Evolutionary conservation across 805 yeast genomes (phyloP), one percentile per base, ranked within the genome.

Genomic region (Yarrowia sp.): DNA sequence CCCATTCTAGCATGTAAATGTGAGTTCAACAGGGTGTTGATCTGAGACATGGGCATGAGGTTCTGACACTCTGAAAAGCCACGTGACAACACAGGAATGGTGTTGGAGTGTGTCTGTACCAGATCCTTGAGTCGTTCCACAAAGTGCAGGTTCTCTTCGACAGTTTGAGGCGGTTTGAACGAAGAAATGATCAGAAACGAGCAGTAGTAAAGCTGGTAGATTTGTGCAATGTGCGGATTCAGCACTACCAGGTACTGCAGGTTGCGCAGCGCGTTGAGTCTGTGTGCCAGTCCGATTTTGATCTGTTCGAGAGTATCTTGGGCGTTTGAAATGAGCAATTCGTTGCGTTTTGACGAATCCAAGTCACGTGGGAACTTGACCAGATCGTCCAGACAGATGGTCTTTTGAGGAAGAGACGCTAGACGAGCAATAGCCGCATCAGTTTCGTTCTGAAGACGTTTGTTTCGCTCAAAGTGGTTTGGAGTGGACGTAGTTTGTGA

Each of bases 1-100:
- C 92, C 83, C 45, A 93, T 92, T 67, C 98, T 81, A 69, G 92
- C 97, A 65, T 83, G 80, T 70, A 93, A 79, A 76, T 93, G 98
- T 10, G 80, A 76, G 71, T 90, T 90, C 68, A 93, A 78, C 69
- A 92, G 89, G 3, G 73, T 71, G 64, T 87, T 84, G 45, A 89
- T 83, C 32, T 83, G 78, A 8, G 78, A 79, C 35, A 79, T 74
- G 1, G 83, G 74, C 68, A 78, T 68, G 53, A 74, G 84, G 61
- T 73, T 73, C 43, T 82, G 75, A 36, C 87, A 87, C 73, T 90
- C 95, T 67, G 80, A 80, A 71, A 93, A 88, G 0, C 98, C 99
- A 66, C 85, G 85, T 14, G 97, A 90, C 64, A 93, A 77, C 3
- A 84, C 81, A 3, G 96, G 89, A 58, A 95, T 80, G 3, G 96